These are phyloP conservation scores for Fusarium sp. DNA, from an alignment of 2,329 filamentous ascomycete species.

Conservation along the genomic window DNA sequence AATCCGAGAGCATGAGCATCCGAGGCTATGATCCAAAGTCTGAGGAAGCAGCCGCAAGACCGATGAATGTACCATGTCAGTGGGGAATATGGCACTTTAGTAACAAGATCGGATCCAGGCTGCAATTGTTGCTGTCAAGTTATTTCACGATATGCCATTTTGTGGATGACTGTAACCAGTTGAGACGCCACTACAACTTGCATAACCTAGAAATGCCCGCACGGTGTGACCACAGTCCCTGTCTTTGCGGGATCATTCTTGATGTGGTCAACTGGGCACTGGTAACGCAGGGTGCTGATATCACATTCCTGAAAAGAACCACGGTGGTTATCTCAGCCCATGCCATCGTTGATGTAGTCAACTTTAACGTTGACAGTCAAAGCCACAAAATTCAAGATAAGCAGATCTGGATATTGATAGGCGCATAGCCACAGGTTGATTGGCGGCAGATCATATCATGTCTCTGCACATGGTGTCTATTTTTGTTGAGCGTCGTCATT, in stretches of 20 bases:
- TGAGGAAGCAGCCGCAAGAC: constrained; percentile 21
- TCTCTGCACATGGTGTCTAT: constrained; percentile 9
- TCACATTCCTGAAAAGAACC: too few relatives aligned
- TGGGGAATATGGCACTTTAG: neutral
- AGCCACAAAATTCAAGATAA: constrained; percentile 20
- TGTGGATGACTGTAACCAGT: neutral
- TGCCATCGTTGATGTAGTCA: neutral
- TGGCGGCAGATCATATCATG: constrained; percentile 6
- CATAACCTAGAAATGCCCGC: neutral
- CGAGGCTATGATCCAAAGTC: constrained; percentile 8
- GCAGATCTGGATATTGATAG: constrained; percentile 5
- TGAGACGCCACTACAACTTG: neutral
- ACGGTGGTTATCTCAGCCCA: constrained; percentile 1
- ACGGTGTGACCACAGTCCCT: neutral
- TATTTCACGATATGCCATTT: neutral
- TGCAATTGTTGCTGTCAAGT: neutral
- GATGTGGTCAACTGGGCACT: neutral
- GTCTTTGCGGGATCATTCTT: neutral
- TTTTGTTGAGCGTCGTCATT: constrained; percentile 34
- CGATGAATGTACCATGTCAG: constrained; percentile 7
- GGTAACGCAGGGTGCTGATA: neutral
- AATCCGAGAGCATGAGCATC: constrained; percentile 20
- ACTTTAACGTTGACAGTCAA: neutral
- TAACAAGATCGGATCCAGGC: neutral
- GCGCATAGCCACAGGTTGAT: constrained; percentile 11